Conservation (phyloP, 23 red algal genomes). For the Gracilariopsis chorda region DNA sequence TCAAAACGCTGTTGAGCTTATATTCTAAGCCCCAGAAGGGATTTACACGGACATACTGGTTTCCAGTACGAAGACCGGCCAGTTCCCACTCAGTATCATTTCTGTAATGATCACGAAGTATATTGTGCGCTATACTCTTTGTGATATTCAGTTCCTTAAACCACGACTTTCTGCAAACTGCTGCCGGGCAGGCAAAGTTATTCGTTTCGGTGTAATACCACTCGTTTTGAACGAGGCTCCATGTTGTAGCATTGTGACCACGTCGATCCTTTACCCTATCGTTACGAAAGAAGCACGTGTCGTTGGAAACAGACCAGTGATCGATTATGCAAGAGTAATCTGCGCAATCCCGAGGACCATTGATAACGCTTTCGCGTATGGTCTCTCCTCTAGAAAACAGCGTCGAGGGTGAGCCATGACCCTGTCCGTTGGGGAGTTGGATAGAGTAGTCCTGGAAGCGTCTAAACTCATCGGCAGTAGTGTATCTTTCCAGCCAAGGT, state of each 20-base stretch:
- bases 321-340: neutral
- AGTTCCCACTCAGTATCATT: slow-evolving; percentile 22
- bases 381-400: neutral
- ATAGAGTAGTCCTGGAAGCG: neutral
- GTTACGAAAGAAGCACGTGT: slow-evolving; percentile 19
- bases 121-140: neutral
- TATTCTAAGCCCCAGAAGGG: slow-evolving; percentile 45
- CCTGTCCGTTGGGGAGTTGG: no score
- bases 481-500: neutral
- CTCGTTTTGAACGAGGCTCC: slow-evolving; percentile 29
- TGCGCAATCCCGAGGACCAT: neutral
- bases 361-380: neutral
- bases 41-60: slow-evolving; percentile 17
- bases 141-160: slow-evolving; percentile 20
- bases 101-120: neutral
- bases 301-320: slow-evolving; percentile 3
- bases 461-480: neutral
- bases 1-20: slow-evolving; percentile 3
- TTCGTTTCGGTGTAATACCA: slow-evolving; percentile 18
- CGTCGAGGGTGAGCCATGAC: neutral
- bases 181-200: slow-evolving; percentile 31
- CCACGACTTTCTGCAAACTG: slow-evolving; percentile 36
- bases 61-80: neutral
- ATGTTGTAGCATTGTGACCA: slow-evolving; percentile 29
- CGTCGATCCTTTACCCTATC: slow-evolving; percentile 32